Base-by-base conservation (phyloP, 805 yeast species). In the Metschnikowia gelsemii region DNA sequence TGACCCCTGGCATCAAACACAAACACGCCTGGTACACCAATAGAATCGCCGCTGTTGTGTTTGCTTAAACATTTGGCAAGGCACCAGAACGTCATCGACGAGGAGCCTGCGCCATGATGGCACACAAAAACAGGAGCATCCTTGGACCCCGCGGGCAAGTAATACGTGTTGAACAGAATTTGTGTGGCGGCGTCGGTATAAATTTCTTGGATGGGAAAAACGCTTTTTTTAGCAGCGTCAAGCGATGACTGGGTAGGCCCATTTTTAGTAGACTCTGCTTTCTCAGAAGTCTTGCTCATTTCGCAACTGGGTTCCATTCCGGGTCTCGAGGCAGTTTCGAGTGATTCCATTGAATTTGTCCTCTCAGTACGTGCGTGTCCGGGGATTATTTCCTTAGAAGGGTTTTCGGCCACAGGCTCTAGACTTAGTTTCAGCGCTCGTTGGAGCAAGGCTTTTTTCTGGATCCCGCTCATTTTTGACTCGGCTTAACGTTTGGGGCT, bases 51-150 rank as follows among this genome's bases (percentile, higher is more conserved):
- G 28, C 35, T 31, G 16, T 20, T 18, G 8, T 2, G 8, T 12
- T 21, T 19, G 6, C 51, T 53, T 14, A 78, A 49, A 8, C 57
- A 55, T 33, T 54, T 60, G 1, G 76, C 62, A 18, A 87, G 53
- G 19, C 67, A 58, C 0, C 87, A 85, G 66, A 86, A 93, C 1
- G 96, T 74, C 64, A 87, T 66, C 0, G 84, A 88, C 2, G 87
- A 78, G 0, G 97, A 89, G 0, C 98, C 99, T 1, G 96, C 97
- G 2, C 99, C 99, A 61, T 93, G 99, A 50, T 87, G 93, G 51
- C 82, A 80, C 2, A 93, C 64, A 51, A 86, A 80, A 1, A 88
- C 53, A 0, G 95, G 88, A 0, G 69, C 57, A 0, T 56, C 53
- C 1, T 53, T 46, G 0, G 51, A 40, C 0, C 30, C 19, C 0